A percentile compares a stretch with the other conserved stretches of the same genome.
Evolutionary conservation across 192 early-diverging fungal species (phyloP).

Genomic region (Coemansia sp.): DNA sequence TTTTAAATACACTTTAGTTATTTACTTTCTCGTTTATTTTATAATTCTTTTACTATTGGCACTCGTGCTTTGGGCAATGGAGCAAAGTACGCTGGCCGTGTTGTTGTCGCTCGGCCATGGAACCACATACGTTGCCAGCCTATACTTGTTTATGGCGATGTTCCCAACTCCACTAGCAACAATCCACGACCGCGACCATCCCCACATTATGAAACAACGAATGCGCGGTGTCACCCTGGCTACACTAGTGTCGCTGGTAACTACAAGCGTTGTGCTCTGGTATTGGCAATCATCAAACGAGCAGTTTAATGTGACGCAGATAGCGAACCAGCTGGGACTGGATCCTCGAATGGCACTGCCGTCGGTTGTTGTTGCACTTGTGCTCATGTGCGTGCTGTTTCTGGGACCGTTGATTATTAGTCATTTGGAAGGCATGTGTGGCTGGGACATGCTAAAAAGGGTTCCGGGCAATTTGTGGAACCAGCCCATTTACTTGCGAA

Average conservation of each 20-base stretch:
- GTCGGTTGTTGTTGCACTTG: conserved; percentile 19
- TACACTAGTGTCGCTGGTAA: conserved; percentile 11
- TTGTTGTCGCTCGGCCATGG: conserved; percentile 19
- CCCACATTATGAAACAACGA: conserved; percentile 33
- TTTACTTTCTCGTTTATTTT: neutral
- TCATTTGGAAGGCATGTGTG: conserved; percentile 23
- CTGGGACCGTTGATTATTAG: conserved; percentile 38
- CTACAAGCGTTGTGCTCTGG: conserved; percentile 10
- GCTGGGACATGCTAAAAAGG: conserved; percentile 6
- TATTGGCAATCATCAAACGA: conserved; percentile 3
- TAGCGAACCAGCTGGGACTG: conserved; percentile 18
- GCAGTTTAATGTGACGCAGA: neutral
- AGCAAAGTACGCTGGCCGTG: conserved; percentile 17
- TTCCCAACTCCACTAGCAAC: conserved; percentile 4
- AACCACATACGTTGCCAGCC: conserved; percentile 25
- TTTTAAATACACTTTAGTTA: neutral
- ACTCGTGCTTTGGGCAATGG: neutral
- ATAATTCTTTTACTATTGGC: neutral
- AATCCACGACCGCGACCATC: conserved; percentile 36
- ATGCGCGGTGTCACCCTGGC: conserved; percentile 20
- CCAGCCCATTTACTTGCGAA: conserved; percentile 17
- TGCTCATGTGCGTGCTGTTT: conserved; percentile 21
- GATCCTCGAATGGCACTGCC: neutral
- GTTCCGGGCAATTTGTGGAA: neutral
- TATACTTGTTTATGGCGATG: conserved; percentile 28